Evolutionary conservation across 495 filamentous ascomycete genomes (phyloP).

Genomic region (Copromyces sp.): DNA sequence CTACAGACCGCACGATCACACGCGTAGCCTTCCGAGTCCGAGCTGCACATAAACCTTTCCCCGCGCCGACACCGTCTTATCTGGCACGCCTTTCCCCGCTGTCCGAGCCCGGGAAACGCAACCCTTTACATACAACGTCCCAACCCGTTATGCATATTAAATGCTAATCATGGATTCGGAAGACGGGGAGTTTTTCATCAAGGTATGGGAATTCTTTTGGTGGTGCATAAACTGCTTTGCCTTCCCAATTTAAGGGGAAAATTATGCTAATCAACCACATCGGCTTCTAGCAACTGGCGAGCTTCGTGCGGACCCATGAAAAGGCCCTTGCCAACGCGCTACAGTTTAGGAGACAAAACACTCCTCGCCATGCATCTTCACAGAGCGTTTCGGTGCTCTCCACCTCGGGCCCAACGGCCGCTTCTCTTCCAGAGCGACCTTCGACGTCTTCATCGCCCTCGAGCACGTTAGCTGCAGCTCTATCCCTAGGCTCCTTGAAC

Average conservation of each 20-base stretch:
- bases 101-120: conserved; percentile 4
- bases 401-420: conserved; percentile 37
- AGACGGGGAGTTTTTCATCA: conserved; percentile 85
- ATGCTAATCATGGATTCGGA: conserved; percentile 59
- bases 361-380: conserved; percentile 52
- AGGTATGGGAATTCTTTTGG: conserved; percentile 39
- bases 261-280: background rate
- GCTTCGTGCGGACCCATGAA: conserved; percentile 93
- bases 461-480: conserved; percentile 66
- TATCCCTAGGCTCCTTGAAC: conserved; percentile 73
- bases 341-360: conserved; percentile 61
- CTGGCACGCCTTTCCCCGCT: background rate
- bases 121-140: conserved; percentile 13
- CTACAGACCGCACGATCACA: background rate
- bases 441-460: conserved; percentile 54
- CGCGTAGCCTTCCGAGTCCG: background rate
- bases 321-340: conserved; percentile 94
- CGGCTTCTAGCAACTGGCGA: conserved; percentile 66
- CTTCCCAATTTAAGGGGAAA: background rate
- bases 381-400: conserved; percentile 42
- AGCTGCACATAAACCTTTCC: background rate
- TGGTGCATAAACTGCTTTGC: background rate
- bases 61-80: background rate
- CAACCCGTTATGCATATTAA: conserved; percentile 30
- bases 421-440: conserved; percentile 41